These are phyloP conservation scores for Solanum infundibuliforme DNA, from an alignment of 257 asterid genomes.

Conservation along the genomic window DNA sequence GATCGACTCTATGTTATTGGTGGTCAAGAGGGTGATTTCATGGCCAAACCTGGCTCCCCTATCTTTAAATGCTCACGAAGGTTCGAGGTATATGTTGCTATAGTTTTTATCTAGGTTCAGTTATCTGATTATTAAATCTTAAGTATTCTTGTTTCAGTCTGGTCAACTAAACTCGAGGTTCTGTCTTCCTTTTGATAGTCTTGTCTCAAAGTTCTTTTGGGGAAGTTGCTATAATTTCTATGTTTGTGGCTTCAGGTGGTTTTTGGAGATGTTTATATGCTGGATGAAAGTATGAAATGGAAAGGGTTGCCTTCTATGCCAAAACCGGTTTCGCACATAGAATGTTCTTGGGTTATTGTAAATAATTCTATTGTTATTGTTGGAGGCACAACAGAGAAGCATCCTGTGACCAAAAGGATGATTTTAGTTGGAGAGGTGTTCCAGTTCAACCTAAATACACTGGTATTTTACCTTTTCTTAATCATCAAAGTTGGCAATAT, in stretches of 20 bases:
- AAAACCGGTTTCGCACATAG: slow-evolving; percentile 64
- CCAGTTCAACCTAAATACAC: slow-evolving; percentile 37
- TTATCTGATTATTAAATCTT: background rate
- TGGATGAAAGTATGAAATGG: slow-evolving; percentile 53
- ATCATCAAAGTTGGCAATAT: background rate
- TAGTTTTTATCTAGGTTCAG: background rate
- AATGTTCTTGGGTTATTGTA: slow-evolving; percentile 48
- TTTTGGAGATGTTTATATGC: slow-evolving; percentile 66
- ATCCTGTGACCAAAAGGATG: slow-evolving; percentile 67
- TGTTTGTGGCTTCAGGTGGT: slow-evolving; percentile 34
- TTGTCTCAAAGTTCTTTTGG: background rate
- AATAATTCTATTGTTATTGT: slow-evolving; percentile 45
- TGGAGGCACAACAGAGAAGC: slow-evolving; percentile 77
- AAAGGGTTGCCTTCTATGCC: slow-evolving; percentile 47
- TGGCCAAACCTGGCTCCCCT: slow-evolving; percentile 78
- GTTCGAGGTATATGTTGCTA: slow-evolving; percentile 36
- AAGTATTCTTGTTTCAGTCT: background rate
- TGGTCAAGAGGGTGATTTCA: slow-evolving; percentile 84
- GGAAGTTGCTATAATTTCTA: background rate
- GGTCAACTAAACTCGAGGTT: background rate
- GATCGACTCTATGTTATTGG: slow-evolving; percentile 61
- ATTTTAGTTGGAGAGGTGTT: slow-evolving; percentile 66
- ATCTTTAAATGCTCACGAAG: slow-evolving; percentile 69
- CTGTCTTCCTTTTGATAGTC: background rate
- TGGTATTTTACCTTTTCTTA: slow-evolving; percentile 20